phyloP scores from a whole-genome alignment of 1,284 basidiomycete genomes.

The Gomphus bonarii region DNA sequence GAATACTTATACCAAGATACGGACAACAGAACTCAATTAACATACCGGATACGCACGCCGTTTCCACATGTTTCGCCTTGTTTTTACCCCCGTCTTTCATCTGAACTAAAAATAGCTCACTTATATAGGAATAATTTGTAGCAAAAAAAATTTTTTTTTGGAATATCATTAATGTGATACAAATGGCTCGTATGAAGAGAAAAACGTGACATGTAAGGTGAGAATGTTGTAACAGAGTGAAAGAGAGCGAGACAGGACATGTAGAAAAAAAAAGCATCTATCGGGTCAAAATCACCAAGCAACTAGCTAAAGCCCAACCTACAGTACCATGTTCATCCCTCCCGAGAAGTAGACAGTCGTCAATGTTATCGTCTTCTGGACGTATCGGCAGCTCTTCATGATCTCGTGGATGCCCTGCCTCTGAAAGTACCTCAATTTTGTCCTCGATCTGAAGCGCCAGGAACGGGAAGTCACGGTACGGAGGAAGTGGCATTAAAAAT shows the following conservation, averaged over 20 bases:
- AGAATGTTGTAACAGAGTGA: not conserved
- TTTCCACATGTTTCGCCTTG: no score
- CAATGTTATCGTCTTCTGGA: slow-evolving; percentile 50
- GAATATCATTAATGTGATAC: not conserved
- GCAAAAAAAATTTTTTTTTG: not conserved
- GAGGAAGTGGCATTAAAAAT: slow-evolving; percentile 39
- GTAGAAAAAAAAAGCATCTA: not conserved
- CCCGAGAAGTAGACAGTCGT: slow-evolving; percentile 63
- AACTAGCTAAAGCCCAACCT: slow-evolving; percentile 76
- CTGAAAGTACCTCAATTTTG: slow-evolving; percentile 55
- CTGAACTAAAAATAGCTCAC: not conserved
- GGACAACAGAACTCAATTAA: no score
- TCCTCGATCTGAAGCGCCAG: slow-evolving; percentile 52
- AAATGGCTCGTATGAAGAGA: not conserved
- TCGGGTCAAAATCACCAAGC: slow-evolving; percentile 38
- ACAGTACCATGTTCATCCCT: slow-evolving; percentile 41
- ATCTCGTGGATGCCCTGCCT: slow-evolving; percentile 64
- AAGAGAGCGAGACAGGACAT: not conserved
- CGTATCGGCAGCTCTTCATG: slow-evolving; percentile 61
- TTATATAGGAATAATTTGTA: not conserved
- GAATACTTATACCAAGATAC: not conserved
- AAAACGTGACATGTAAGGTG: not conserved
- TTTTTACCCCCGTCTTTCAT: not conserved
- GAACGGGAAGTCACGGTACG: slow-evolving; percentile 67
- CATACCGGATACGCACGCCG: no score